Percentiles rank a stretch among this genome's conserved stretches.
phyloP scores from a whole-genome alignment of 139 green algal genomes.

The Tetraselmis chui region DNA sequence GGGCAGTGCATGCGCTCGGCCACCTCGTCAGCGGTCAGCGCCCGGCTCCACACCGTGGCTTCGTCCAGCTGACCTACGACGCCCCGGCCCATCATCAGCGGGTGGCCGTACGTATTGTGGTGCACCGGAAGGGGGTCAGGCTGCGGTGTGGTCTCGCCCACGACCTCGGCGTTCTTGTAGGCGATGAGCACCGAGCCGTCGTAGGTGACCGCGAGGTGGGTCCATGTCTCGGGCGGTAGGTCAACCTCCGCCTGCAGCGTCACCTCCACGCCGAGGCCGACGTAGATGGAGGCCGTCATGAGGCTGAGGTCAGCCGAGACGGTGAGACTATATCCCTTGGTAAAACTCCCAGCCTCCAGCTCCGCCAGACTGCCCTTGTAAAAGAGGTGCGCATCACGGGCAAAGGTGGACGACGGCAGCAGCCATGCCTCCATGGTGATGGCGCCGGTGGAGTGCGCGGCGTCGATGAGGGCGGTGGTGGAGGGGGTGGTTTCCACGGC shows the following conservation, averaged over 20 bases:
- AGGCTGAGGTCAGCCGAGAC: background rate
- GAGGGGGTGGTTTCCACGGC: background rate
- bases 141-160: background rate
- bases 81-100: conserved; percentile 13
- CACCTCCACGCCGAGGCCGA: background rate
- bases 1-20: conserved; percentile 11
- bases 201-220: conserved; percentile 7
- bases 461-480: background rate
- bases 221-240: background rate
- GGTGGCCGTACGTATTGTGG: conserved; percentile 14
- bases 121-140: background rate
- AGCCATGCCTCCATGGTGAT: background rate
- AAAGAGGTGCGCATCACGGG: background rate
- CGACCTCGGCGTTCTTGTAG: conserved; percentile 1
- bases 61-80: conserved; percentile 9
- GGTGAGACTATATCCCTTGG: conserved; percentile 9
- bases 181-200: background rate
- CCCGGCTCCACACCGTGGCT: conserved; percentile 4
- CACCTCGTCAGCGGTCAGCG: background rate
- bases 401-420: background rate
- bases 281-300: conserved; percentile 13
- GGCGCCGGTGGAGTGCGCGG: background rate
- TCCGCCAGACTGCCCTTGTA: background rate
- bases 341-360: background rate
- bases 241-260: background rate